phyloP scores from a whole-genome alignment of 176 grass and related monocot genomes.

The Juncus effusus region DNA sequence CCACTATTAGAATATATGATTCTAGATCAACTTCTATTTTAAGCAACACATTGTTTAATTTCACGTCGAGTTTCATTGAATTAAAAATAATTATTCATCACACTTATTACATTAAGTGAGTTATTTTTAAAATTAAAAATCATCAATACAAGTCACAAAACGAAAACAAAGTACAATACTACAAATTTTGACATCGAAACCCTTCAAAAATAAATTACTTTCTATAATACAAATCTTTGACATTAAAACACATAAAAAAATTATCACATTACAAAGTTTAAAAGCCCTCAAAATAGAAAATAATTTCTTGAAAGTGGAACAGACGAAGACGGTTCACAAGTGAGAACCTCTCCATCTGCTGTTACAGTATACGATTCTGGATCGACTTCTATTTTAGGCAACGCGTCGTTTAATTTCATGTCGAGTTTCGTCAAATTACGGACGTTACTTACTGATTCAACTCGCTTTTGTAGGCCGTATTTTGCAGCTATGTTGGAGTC shows the following conservation, averaged over 20 bases:
- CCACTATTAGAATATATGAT: constrained; percentile 58
- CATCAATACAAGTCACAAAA: too few species aligned
- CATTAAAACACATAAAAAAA: too few species aligned
- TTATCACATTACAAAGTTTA: too few species aligned
- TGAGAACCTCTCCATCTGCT: constrained; percentile 68
- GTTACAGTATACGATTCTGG: constrained; percentile 68
- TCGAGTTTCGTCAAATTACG: constrained; percentile 60
- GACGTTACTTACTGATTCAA: constrained; percentile 64
- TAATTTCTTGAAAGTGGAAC: constrained; percentile 86
- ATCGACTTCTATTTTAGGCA: constrained; percentile 74
- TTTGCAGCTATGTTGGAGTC: constrained; percentile 40
- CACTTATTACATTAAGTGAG: too few species aligned
- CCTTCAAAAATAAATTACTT: constrained; percentile 90
- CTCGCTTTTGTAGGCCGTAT: constrained; percentile 64
- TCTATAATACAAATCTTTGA: constrained; percentile 8
- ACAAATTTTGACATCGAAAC: neutral
- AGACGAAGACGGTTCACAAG: constrained; percentile 44
- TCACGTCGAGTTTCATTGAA: constrained; percentile 79
- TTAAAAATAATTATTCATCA: neutral
- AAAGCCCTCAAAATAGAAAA: constrained; percentile 62
- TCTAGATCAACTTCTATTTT: constrained; percentile 77
- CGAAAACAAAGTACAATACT: too few species aligned
- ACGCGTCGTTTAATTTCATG: constrained; percentile 85
- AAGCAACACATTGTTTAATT: constrained; percentile 73
- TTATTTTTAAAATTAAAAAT: too few species aligned